Evolutionary conservation across 306 rosid species (phyloP), one percentile per base, ranked within the genome.

Genomic region (Quercus suber): DNA sequence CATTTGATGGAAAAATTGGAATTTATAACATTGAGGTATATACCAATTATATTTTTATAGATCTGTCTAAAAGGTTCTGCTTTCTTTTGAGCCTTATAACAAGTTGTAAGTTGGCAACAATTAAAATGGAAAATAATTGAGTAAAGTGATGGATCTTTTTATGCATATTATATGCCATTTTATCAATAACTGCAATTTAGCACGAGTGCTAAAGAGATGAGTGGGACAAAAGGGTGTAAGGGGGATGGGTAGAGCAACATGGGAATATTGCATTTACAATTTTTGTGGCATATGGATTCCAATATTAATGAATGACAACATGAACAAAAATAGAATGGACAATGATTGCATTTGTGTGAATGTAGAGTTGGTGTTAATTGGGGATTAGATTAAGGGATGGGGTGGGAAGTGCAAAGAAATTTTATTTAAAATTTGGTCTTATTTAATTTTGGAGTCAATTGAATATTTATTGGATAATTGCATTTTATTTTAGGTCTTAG

Each of bases 1-100:
- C 99, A 58, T 96, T 96, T 84, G 99, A 96, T 90, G 99, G 98
- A 71, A 93, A 91, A 88, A 78, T 96, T 87, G 97, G 99, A 83
- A 83, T 96, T 58, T 91, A 93, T 78, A 96, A 96, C 77, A 85
- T 96, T 69, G 96, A 96, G 98, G 99, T 93, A 93, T 81, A 15
- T 37, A 3, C 35, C 20, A 27, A 43, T 37, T 80, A 12, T 69
- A 27, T 37, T 51, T 57, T 75, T 30, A 65, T 58, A 73, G 37
- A 64, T 65, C 10, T 69, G 25, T 59, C 37, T 55, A 2, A 9
- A 7, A 43, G 71, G 55, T 63, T 74, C 63, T 41, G 57, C 68
- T 53, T 31, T 65, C 6, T 65, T 65, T 41, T 65, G 49, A 31
- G 71, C 17, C 23, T 7, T 13, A 3, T 65, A 6, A 18, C 15